Base-by-base conservation (phyloP, 2,329 filamentous ascomycete species). In the Stromatinia cepivora region DNA sequence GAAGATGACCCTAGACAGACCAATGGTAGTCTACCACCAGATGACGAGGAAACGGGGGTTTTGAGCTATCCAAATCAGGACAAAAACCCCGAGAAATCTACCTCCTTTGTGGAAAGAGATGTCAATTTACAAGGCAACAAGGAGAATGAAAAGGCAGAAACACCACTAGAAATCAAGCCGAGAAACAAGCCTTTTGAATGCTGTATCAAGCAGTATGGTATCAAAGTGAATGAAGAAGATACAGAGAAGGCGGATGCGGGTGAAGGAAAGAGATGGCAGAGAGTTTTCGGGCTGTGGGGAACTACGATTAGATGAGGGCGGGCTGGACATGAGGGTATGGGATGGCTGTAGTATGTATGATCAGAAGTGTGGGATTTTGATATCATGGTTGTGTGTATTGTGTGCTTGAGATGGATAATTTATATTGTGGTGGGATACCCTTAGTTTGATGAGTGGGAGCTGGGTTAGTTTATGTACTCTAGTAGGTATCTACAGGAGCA, bases 181-280 rank as follows among this genome's bases (percentile, higher is more conserved):
- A 75, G 81, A 1, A 89, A 89, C 68, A 83, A 81, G 46, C 87
- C 90, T 0, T 93, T 93, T 75, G 79, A 82, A 2, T 93, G 91
- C 77, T 92, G 90, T 74, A 84, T 94, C 71, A 84, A 84, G 72
- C 89, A 93, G 77, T 93, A 91, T 73, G 91, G 90, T 8, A 80
- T 91, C 58, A 82, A 80, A 68, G 78, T 84, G 2, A 25, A 57
- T 4, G 77, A 78, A 71, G 69, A 70, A 3, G 80, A 86, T 71
- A 77, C 80, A 22, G 72, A 69, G 7, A 82, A 82, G 72, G 82
- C 81, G 1, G 78, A 84, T 73, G 82, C 81, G 50, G 85, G 82
- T 17, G 70, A 79, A 1, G 82, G 79, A 4, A 80, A 73, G 72
- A 80, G 84, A 42, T 92, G 89, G 88, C 81, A 89, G 75, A 84